phyloP scores from a whole-genome alignment of 2,329 filamentous ascomycete species.

The Metarhizium brunneum region DNA sequence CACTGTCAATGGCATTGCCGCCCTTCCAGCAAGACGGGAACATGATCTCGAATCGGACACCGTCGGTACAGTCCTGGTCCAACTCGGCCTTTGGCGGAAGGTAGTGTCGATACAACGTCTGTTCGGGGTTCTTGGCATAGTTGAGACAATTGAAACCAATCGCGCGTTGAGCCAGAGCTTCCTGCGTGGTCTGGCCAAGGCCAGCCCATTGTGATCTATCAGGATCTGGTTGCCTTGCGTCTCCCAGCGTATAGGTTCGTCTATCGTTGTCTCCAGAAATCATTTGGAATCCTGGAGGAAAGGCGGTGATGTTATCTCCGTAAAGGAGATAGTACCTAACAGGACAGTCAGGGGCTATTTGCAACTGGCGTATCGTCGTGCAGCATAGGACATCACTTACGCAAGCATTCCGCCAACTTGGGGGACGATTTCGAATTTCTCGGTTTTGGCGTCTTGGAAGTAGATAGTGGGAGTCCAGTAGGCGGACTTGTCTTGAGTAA shows the following conservation, averaged over 20 bases:
- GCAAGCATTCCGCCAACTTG: conserved; percentile 79
- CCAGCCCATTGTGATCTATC: conserved; percentile 61
- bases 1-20: conserved; percentile 40
- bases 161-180: conserved; percentile 66
- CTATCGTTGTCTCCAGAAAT: conserved; percentile 62
- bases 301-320: conserved; percentile 55
- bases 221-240: conserved; percentile 55
- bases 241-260: conserved; percentile 60
- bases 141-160: conserved; percentile 94
- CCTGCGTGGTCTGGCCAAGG: conserved; percentile 55
- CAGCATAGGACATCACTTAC: conserved; percentile 41
- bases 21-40: conserved; percentile 82
- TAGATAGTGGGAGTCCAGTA: conserved; percentile 80
- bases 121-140: conserved; percentile 58
- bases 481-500: conserved; percentile 73
- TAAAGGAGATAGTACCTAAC: conserved; percentile 76
- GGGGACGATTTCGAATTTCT: conserved; percentile 57
- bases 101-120: conserved; percentile 71
- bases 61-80: conserved; percentile 73
- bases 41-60: conserved; percentile 73
- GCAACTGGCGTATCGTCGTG: not conserved
- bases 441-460: conserved; percentile 58
- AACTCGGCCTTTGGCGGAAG: conserved; percentile 72
- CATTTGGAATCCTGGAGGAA: conserved; percentile 73
- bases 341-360: not conserved